Evolutionary conservation across 2,329 filamentous ascomycete species (phyloP).

Genomic region (Dendrostoma leiphaemia): DNA sequence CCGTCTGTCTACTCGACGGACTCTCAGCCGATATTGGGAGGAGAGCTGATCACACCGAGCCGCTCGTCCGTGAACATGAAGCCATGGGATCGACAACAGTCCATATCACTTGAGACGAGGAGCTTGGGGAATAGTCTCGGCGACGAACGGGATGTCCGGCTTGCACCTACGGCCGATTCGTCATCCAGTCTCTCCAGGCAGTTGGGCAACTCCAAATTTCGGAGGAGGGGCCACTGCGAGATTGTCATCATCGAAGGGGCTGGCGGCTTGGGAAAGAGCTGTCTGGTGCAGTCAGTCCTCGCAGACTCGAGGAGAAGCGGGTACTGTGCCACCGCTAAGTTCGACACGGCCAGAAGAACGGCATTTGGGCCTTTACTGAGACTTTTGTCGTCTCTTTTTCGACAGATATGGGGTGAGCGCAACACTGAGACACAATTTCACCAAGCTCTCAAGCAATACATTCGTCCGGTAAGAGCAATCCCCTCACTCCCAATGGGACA

Average conservation of each 20-base stretch:
- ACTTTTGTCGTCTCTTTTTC: constrained; percentile 64
- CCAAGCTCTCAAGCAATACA: constrained; percentile 58
- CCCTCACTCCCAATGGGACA: no score
- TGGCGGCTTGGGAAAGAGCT: constrained; percentile 64
- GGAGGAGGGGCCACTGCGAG: constrained; percentile 61
- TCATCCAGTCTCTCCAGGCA: constrained; percentile 52
- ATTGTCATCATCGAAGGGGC: constrained; percentile 60
- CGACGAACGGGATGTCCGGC: constrained; percentile 41
- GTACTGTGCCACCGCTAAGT: constrained; percentile 66
- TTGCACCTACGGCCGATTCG: constrained; percentile 42
- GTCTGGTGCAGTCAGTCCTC: constrained; percentile 61
- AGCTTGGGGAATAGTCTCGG: constrained; percentile 44
- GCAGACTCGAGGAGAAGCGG: constrained; percentile 59
- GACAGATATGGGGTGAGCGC: constrained; percentile 65
- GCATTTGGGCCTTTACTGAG: constrained; percentile 64
- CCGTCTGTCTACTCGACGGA: constrained; percentile 39
- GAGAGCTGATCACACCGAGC: constrained; percentile 39
- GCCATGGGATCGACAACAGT: constrained; percentile 52
- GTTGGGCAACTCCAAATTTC: constrained; percentile 56
- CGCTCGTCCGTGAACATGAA: constrained; percentile 40
- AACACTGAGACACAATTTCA: constrained; percentile 66
- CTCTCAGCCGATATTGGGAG: constrained; percentile 35
- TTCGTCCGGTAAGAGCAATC: constrained; percentile 61
- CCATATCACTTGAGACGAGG: constrained; percentile 47
- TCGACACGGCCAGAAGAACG: constrained; percentile 58